These are phyloP conservation scores for Auxenochlorella pyrenoidosa DNA, from an alignment of 139 green algal species.

Conservation along the genomic window DNA sequence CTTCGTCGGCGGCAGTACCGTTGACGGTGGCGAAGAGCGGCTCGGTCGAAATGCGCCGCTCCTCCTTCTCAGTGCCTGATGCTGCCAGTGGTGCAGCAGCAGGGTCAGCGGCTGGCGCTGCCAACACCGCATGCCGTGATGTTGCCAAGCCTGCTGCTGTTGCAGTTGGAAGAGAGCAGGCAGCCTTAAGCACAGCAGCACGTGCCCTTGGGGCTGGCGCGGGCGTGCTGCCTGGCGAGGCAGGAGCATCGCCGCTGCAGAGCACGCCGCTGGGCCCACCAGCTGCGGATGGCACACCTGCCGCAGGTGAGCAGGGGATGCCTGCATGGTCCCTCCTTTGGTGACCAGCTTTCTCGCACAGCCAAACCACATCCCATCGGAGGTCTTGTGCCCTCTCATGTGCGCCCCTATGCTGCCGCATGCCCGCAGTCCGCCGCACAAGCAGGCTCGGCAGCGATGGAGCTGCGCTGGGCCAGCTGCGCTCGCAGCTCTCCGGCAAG, in stretches of 20 bases:
- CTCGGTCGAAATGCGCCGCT: not conserved
- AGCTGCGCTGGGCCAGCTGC: not conserved
- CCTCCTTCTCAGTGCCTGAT: not conserved
- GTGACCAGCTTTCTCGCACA: not conserved
- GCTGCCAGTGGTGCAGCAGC: not conserved
- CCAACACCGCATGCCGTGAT: not conserved
- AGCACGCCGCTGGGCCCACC: not conserved
- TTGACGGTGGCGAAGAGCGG: not conserved
- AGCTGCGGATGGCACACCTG: not conserved
- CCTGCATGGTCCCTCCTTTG: not conserved
- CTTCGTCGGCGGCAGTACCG: not conserved
- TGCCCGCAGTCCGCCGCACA: not conserved
- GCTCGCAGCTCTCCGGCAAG: not conserved
- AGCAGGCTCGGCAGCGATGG: not conserved
- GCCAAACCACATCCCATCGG: not conserved
- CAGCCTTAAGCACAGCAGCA: not conserved
- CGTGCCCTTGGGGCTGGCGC: not conserved
- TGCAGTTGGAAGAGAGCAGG: not conserved
- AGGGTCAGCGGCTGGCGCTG: not conserved
- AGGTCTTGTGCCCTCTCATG: not conserved
- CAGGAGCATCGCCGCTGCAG: not conserved
- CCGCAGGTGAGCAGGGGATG: not conserved
- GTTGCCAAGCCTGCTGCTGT: too few species aligned
- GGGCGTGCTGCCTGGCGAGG: not conserved
- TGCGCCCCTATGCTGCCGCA: too few species aligned